Percentiles rank a stretch among this genome's conserved stretches.
phyloP scores from a whole-genome alignment of 164 flowering plant species.

The Buxus sempervirens region DNA sequence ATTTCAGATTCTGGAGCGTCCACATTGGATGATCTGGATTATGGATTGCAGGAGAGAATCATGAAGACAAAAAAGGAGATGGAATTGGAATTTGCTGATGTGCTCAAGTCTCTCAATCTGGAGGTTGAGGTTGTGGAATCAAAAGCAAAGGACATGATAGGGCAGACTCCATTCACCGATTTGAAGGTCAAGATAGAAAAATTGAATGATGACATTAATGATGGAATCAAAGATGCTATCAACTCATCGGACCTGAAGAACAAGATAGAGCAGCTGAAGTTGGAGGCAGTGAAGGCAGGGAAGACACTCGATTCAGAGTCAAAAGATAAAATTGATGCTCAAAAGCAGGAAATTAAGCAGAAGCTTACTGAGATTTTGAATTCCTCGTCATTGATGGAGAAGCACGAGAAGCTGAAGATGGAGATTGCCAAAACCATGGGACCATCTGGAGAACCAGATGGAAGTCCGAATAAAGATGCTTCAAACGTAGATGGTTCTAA shows the following conservation, averaged over 20 bases:
- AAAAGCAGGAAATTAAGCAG: constrained; percentile 51
- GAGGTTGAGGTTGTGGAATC: constrained; percentile 31
- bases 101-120: constrained; percentile 46
- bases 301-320: constrained; percentile 41
- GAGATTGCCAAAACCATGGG: constrained; percentile 37
- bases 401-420: constrained; percentile 44
- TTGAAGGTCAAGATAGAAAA: constrained; percentile 36
- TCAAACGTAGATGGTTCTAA: constrained; percentile 20
- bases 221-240: constrained; percentile 41
- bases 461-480: constrained; percentile 26
- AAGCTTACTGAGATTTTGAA: constrained; percentile 44
- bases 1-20: constrained; percentile 36
- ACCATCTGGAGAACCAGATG: constrained; percentile 32
- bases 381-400: constrained; percentile 40
- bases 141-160: constrained; percentile 20
- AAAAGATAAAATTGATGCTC: constrained; percentile 50
- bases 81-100: constrained; percentile 37
- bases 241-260: constrained; percentile 48
- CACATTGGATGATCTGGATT: constrained; percentile 29
- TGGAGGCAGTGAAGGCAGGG: constrained; percentile 51
- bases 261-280: constrained; percentile 52
- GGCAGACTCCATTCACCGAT: constrained; percentile 18
- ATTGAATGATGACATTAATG: constrained; percentile 40
- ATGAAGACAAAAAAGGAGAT: constrained; percentile 45
- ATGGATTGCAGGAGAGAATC: constrained; percentile 47